Evolutionary conservation across 106 monocot species (phyloP), one percentile per base, ranked within the genome.

Genomic region (Acorus gramineus): DNA sequence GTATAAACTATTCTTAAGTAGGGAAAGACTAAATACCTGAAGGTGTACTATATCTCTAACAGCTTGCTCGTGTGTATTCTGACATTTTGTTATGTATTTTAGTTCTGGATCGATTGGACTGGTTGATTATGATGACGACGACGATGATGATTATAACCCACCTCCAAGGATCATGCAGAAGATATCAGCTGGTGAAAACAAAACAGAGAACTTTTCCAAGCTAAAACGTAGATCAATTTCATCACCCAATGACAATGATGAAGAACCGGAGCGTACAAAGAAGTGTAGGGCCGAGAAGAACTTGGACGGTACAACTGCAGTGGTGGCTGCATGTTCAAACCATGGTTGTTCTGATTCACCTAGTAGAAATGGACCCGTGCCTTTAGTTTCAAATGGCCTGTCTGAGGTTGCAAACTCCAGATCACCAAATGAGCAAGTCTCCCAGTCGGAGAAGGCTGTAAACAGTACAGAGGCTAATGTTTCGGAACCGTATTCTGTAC

Each of bases 41-140:
- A 28, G 28, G 28, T 28, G 0, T 0, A 28, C 28, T 28, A 28
- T 28, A 28, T 28, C 28, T 28, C 28, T 28, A 28, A 28, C 28
- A 28, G 28, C 28, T 28, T 28, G 28, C 28, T 28, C 28, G 28
- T 28, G 28, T 1, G 28, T 28, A 28, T 28, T 28, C 28, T 28
- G 1, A 28, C 28, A 28, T 28, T 28, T 28, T 28, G 28, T 28
- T 28, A 28, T 28, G 28, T 28, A 48, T 69, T 65, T 5, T 64
- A 87, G 87, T 61, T 51, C 76, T 52, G 56, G 48, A 48, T 57
- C 69, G 60, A 60, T 61, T 60, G 87, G 87, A 11, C 80, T 89
- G 14, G 89, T 84, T 42, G 81, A 84, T 46, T 84, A 89, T 60
- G 89, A 81, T 4, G 82, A 86, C 42, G 89, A 89, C 49, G 82